Base-by-base conservation (phyloP, 139 green algal genomes). In the Pseudopediastrum boryanum region DNA sequence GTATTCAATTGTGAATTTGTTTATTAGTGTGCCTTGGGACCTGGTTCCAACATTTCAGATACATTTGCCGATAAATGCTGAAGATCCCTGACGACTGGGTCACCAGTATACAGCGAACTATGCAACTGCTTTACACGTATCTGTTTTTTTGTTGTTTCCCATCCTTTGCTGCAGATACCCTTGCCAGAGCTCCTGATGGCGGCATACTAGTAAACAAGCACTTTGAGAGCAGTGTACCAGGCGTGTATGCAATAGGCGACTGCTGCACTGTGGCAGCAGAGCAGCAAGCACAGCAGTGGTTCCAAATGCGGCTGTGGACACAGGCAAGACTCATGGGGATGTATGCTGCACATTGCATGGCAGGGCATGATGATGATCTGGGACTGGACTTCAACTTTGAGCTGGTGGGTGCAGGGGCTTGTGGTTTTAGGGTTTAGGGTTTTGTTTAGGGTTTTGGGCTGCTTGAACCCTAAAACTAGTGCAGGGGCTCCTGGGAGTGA, bases 171-270 rank as follows among this genome's bases (percentile, higher is more conserved):
- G 42, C 35, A 80, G 52, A 59, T 43, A 52, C 43, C 43, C 59
- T 63, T 43, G n/a, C 46, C 13, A 71, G 84, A 0, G 82, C 51
- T 2, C 2, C 33, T 6, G 93, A 97, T 73, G 90, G 90, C n/a
- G 92, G 89, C 31, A 73, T 97, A 27, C 3, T 80, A 2, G 89
- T 97, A 2, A 77, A 91, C 75, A 16, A 13, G 23, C 25, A 71
- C 38, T 63, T 88, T 51, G 71, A 80, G 39, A 85, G 70, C 65
- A 61, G 71, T 50, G 81, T 77, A 51, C 52, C 73, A 10, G 72
- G 43, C 16, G 77, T 97, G 0, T 97, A 75, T 50, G 94, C 93
- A 8, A 93, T 92, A 4, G 94, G 94, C 5, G 94, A 98, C 86
- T 83, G 78, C 56, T 94, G 89, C 81, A 90, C 75, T 10, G 54